Evolutionary conservation across 768 basidiomycete genomes (phyloP), one percentile per base, ranked within the genome.

Genomic region (Paxillus ammoniavirescens): DNA sequence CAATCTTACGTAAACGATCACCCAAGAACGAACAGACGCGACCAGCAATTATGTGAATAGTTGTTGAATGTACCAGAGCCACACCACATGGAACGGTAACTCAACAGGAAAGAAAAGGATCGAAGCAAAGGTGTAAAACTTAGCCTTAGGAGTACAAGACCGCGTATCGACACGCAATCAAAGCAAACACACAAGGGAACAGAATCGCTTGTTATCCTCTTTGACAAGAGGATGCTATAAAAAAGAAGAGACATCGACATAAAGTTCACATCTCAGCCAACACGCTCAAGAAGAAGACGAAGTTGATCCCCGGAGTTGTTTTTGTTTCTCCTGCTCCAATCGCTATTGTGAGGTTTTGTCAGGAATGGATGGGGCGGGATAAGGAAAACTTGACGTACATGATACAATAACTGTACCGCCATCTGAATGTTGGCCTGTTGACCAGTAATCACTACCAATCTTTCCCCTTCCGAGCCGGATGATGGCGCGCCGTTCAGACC

Each of bases 401-500:
- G 88, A 65, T 92, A 92, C 61, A 99, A 75, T 61, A 98, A 68
- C 61, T 91, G 88, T 35, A 99, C 93, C 6, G 97, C 97, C 82
- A 94, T 93, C 70, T 97, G 93, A 57, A 99, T 96, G 65, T 96
- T 95, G 4, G 84, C 77, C 2, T 93, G 93, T 65, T 87, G 86
- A n/a, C 97, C 97, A 17, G 94, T 97, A 64, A 99, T 98, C 47
- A 94, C 95, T 7, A 99, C 96, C 67, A 99, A 69, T 62, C 96
- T 75, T 72, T 98, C 95, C 42, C 90, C 89, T 63, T 94, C 91
- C 31, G 84, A 82, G 33, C 87, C 88, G 2, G 86, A 80, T 1
- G 80, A 82, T 23, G 89, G 84, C 17, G 82, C 84, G 14, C 87
- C 89, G 52, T 86, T 84, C 64, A 83, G 71, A 15, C 84, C 83